Evolutionary conservation across 192 early-diverging fungal genomes (phyloP), one percentile per base, ranked within the genome.

Genomic region (Ambispora gerdemannii): DNA sequence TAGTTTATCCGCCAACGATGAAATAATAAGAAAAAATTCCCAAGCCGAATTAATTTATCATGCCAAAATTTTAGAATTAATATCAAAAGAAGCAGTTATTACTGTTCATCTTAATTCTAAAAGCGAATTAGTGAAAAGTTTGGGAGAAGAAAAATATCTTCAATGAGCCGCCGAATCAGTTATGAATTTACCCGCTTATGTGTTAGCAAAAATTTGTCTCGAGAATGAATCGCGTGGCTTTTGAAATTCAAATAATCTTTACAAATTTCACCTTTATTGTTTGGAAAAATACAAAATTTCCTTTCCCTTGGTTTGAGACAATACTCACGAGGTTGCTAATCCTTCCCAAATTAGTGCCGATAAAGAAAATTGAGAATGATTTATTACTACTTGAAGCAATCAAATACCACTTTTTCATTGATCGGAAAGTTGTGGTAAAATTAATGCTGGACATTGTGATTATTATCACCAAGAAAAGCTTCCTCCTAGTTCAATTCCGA

Each of bases 221-320:
- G 55, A 58, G 3, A 58, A 58, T 58, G 55, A 58, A 58, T 1
- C 4, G 22, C 55, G 55, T 1, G 55, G 55, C 11, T 58, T 58
- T 58, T 58, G 55, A 4, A 58, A 58, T 58, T 58, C 55, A 24
- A 25, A 11, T 58, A 58, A 58, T 58, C 55, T 58, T 58, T 58
- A 58, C 3, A 58, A 58, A 58, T 58, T 58, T 4, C 6, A 58
- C 6, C 55, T n/a, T 4, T 58, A 58, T 58, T 58, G 53, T 27
- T 24, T 11, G 27, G 27, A 58, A 3, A 58, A 58, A 58, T 4
- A 58, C 22, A 25, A 25, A 1, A 58, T 58, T 3, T n/a, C 22
- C 27, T 58, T 58, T 11, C 55, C 55, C 1, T 4, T 58, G 3
- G 55, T 58, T 4, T 58, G 55, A 58, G 55, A 58, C 27, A 58